phyloP scores from a whole-genome alignment of 2,329 filamentous ascomycete genomes.

The Claviceps humidiphila region DNA sequence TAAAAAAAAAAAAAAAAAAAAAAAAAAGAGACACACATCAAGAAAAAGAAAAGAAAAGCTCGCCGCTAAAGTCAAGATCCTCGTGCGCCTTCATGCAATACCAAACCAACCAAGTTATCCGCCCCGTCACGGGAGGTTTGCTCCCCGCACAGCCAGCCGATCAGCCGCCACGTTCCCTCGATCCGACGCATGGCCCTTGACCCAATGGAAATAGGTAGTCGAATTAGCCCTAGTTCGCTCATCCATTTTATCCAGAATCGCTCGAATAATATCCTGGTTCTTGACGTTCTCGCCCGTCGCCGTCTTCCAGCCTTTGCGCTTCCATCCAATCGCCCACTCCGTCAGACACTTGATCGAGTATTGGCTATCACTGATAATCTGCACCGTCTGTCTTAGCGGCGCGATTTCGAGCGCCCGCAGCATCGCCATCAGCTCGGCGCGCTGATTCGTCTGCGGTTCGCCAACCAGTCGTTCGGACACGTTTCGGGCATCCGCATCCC shows the following conservation, averaged over 20 bases:
- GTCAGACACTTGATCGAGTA: constrained; percentile 87
- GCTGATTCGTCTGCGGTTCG: constrained; percentile 77
- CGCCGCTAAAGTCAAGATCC: neutral
- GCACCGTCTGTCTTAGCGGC: constrained; percentile 51
- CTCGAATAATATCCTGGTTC: constrained; percentile 73
- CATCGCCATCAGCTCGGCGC: constrained; percentile 86
- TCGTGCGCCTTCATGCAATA: neutral
- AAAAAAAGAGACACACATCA: neutral
- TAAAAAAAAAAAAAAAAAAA: neutral
- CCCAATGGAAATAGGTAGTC: constrained; percentile 66
- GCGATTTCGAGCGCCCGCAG: constrained; percentile 68
- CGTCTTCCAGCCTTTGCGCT: constrained; percentile 65
- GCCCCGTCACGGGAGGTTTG: constrained; percentile 14
- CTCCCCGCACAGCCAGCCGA: constrained; percentile 48
- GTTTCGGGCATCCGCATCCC: constrained; percentile 41
- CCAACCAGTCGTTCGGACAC: constrained; percentile 66
- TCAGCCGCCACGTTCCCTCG: constrained; percentile 74
- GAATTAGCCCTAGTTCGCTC: constrained; percentile 48
- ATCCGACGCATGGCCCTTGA: constrained; percentile 70
- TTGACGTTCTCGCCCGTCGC: constrained; percentile 57
- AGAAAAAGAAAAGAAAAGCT: neutral
- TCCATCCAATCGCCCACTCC: constrained; percentile 70
- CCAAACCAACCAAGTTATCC: neutral
- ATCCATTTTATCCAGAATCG: constrained; percentile 57
- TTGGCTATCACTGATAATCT: constrained; percentile 78